These are phyloP conservation scores for Apiotrichum gamsii DNA, from an alignment of 1,284 basidiomycete species.

Conservation along the genomic window DNA sequence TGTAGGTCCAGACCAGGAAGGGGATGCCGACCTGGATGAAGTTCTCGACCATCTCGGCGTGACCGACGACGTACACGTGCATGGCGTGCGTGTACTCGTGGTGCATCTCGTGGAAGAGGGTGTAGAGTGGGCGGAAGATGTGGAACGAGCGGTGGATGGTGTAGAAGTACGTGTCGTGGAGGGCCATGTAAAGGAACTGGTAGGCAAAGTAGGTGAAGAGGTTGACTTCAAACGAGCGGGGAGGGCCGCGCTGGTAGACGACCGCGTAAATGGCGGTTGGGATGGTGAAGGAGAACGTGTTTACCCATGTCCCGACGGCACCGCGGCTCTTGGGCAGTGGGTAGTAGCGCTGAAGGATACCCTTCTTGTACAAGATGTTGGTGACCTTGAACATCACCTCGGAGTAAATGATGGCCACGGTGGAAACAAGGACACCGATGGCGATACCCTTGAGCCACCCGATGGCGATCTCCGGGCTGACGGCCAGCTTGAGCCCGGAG, in stretches of 20 bases:
- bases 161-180: conserved; percentile 7
- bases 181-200: conserved; percentile 4
- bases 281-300: conserved; percentile 2
- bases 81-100: conserved; percentile 9
- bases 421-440: neutral
- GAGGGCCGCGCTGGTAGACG: neutral
- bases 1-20: neutral
- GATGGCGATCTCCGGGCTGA: too few species aligned
- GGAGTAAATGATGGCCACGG: neutral
- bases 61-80: conserved; percentile 5
- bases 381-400: neutral
- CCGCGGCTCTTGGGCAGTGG: neutral
- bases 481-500: too few species aligned
- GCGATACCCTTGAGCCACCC: neutral
- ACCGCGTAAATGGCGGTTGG: neutral
- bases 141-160: conserved; percentile 3
- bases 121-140: conserved; percentile 1
- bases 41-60: conserved; percentile 6
- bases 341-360: conserved; percentile 1
- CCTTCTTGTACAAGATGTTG: neutral
- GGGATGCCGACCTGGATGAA: conserved; percentile 6
- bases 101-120: conserved; percentile 5
- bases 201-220: neutral
- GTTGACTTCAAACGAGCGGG: neutral
- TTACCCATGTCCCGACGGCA: neutral